Percentiles rank a stretch among this genome's conserved stretches.
Conservation (phyloP, 73 alveolate genomes). For the Blepharisma japonicum region DNA sequence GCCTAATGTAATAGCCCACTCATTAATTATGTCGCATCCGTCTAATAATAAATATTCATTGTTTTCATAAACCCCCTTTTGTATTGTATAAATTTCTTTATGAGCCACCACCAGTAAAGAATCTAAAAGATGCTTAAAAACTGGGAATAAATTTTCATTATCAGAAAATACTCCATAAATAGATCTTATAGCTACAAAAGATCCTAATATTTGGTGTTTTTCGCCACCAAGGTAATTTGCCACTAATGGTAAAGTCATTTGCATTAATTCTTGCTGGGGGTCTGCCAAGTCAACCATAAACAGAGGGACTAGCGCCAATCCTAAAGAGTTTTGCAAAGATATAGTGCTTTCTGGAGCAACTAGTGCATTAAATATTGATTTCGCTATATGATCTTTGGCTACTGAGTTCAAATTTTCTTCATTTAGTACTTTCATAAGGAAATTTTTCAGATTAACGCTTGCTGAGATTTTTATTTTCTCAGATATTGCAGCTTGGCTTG, state of each 20-base stretch:
- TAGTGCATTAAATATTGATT: neutral
- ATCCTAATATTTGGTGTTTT: neutral
- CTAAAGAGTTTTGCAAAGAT: neutral
- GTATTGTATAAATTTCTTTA: neutral
- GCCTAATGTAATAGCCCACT: constrained; percentile 24
- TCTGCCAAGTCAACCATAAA: neutral
- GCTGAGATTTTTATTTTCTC: constrained; percentile 18
- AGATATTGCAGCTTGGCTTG: constrained; percentile 13
- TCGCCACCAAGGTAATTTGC: neutral
- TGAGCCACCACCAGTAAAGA: neutral
- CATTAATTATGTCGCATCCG: neutral
- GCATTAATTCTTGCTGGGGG: neutral
- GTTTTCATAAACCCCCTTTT: neutral
- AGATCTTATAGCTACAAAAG: constrained; percentile 19
- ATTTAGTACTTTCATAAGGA: neutral
- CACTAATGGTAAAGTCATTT: neutral
- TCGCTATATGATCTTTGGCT: neutral
- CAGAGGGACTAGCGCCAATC: constrained; percentile 22
- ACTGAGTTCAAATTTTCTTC: neutral
- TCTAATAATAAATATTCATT: neutral
- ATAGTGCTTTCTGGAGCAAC: neutral
- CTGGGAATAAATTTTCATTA: neutral
- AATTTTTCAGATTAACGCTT: neutral
- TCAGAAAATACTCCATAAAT: constrained; percentile 2
- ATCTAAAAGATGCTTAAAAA: neutral